A percentile compares a stretch with the other conserved stretches of the same genome.
These are phyloP conservation scores for Termitomyces sp. DNA, from an alignment of 768 basidiomycete genomes.

Conservation along the genomic window DNA sequence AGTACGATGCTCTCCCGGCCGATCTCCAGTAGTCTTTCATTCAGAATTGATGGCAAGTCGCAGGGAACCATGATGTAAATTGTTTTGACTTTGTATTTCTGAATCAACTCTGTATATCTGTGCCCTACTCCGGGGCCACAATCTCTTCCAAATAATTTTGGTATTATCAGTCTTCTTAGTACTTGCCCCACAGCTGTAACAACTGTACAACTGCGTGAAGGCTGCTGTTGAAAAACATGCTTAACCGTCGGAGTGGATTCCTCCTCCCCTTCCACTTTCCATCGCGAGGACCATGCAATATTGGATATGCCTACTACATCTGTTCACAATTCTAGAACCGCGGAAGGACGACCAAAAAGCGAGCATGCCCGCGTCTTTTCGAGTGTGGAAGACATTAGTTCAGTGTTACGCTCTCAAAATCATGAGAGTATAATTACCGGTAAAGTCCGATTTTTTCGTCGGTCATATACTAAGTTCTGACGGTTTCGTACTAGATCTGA, in stretches of 20 bases:
- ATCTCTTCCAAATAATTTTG: neutral
- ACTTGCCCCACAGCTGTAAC: too few relatives aligned
- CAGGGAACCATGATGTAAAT: neutral
- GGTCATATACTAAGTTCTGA: constrained; percentile 4
- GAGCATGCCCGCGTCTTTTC: constrained; percentile 11
- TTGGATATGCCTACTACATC: neutral
- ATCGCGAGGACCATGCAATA: neutral
- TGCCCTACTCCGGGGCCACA: too few relatives aligned
- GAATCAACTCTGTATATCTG: too few relatives aligned
- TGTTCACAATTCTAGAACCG: neutral
- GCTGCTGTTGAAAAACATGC: neutral
- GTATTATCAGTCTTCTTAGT: neutral
- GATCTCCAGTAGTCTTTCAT: constrained; percentile 1
- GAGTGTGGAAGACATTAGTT: constrained; percentile 26
- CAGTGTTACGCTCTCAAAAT: constrained; percentile 25
- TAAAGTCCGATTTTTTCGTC: constrained; percentile 17
- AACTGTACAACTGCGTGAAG: neutral
- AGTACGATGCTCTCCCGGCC: constrained; percentile 2
- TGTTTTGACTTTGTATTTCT: neutral
- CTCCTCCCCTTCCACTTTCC: too few relatives aligned
- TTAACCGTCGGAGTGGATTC: too few relatives aligned
- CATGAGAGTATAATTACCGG: constrained; percentile 22
- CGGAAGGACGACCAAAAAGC: neutral
- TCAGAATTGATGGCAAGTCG: neutral
- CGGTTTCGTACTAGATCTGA: constrained; percentile 30